A percentile compares a stretch with the other conserved stretches of the same genome.
These are phyloP conservation scores for Fusarium azukiicola DNA, from an alignment of 2,329 filamentous ascomycete species.

Conservation along the genomic window DNA sequence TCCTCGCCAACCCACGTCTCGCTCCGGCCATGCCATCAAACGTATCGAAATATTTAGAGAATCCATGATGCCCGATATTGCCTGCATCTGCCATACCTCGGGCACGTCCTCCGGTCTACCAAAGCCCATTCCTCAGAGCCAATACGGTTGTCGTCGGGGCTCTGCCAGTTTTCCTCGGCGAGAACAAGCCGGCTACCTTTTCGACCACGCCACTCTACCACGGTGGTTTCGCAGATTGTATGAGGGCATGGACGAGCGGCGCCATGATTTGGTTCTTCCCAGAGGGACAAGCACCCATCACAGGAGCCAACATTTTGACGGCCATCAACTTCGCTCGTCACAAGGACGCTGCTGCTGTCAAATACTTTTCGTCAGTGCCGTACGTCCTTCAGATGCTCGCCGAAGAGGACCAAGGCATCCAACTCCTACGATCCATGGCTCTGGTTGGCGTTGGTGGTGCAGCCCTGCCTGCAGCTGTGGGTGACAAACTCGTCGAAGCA, in stretches of 20 bases:
- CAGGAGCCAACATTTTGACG: slow-evolving; percentile 72
- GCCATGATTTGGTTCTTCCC: slow-evolving; percentile 83
- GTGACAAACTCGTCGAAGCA: slow-evolving; percentile 72
- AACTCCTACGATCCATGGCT: slow-evolving; percentile 72
- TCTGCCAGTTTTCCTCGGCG: slow-evolving; percentile 69
- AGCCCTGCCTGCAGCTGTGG: slow-evolving; percentile 73
- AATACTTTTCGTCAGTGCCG: slow-evolving; percentile 82
- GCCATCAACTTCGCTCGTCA: slow-evolving; percentile 66
- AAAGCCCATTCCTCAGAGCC: slow-evolving; percentile 79
- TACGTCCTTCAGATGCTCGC: slow-evolving; percentile 77
- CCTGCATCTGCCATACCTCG: slow-evolving; percentile 82
- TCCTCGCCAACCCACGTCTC: too few relatives aligned
- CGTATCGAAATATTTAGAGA: not conserved
- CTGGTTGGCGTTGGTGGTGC: slow-evolving; percentile 83
- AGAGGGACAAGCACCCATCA: slow-evolving; percentile 76
- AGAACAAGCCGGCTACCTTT: slow-evolving; percentile 72
- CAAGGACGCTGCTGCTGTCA: slow-evolving; percentile 58
- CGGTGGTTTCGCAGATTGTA: slow-evolving; percentile 81
- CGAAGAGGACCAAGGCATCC: slow-evolving; percentile 65
- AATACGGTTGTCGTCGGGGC: slow-evolving; percentile 77
- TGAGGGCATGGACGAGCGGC: slow-evolving; percentile 80
- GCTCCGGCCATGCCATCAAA: too few relatives aligned
- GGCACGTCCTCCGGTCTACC: slow-evolving; percentile 82
- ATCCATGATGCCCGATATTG: slow-evolving; percentile 60
- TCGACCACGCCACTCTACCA: slow-evolving; percentile 84